Percentiles rank a stretch among this genome's conserved stretches.
Conservation (phyloP, 805 yeast genomes). For the Nakazawaea siamensis region DNA sequence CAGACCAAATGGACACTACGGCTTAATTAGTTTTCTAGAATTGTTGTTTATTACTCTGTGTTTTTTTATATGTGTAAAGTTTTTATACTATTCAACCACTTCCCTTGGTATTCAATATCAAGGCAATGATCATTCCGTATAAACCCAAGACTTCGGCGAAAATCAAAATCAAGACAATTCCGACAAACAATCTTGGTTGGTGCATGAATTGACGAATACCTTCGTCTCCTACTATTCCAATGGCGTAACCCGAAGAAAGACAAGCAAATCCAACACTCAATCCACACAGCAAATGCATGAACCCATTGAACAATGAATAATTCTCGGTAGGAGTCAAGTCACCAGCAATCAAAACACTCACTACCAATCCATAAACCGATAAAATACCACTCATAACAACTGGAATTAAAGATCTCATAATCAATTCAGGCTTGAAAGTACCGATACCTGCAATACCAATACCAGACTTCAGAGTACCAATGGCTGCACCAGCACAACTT, state of each 20-base stretch:
- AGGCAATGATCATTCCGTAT: conserved; percentile 92
- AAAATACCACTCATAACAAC: conserved; percentile 98
- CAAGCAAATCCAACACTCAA: conserved; percentile 94
- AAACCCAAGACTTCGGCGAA: conserved; percentile 98
- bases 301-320: conserved; percentile 90
- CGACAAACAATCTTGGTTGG: conserved; percentile 97
- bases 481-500: conserved; percentile 96
- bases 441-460: conserved; percentile 98
- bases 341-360: conserved; percentile 91
- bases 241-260: conserved; percentile 93
- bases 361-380: conserved; percentile 95
- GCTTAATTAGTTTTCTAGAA: conserved; percentile 11
- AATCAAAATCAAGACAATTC: conserved; percentile 96
- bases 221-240: conserved; percentile 99
- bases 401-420: conserved; percentile 93
- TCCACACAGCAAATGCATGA: conserved; percentile 96
- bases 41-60: not conserved
- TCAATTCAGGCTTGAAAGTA: conserved; percentile 92
- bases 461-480: conserved; percentile 97
- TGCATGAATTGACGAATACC: conserved; percentile 98
- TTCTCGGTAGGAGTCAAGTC: conserved; percentile 70
- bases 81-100: conserved; percentile 33
- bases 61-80: not conserved
- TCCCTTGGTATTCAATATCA: conserved; percentile 86
- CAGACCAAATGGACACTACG: conserved; percentile 31